Percentiles rank a stretch among this genome's conserved stretches.
Conservation (phyloP, 345 rosid genomes). For the Pistacia integerrima region DNA sequence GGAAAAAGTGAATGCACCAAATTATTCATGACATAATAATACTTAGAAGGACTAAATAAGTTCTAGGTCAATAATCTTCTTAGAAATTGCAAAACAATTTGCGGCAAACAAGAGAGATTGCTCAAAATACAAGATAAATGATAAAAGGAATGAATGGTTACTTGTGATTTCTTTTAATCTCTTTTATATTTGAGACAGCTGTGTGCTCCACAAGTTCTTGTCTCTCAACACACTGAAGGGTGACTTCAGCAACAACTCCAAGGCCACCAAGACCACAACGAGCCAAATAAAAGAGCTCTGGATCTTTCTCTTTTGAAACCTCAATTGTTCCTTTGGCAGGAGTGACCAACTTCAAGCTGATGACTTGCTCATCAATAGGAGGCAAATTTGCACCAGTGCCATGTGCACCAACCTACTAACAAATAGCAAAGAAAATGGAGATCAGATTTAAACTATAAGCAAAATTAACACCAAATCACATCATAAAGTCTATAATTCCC, state of each 20-base stretch:
- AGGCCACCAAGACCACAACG: conserved; percentile 96
- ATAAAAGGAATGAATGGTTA: conserved; percentile 31
- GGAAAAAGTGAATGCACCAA: conserved; percentile 5
- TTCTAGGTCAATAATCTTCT: conserved; percentile 3
- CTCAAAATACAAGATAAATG: not conserved
- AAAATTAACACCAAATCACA: not conserved
- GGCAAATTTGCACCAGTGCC: conserved; percentile 96
- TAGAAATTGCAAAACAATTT: not conserved
- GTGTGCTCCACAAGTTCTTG: conserved; percentile 96
- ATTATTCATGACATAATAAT: not conserved
- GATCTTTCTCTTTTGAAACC: conserved; percentile 82
- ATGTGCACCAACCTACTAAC: conserved; percentile 88
- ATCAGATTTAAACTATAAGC: not conserved
- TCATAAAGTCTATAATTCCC: not conserved
- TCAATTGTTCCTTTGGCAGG: conserved; percentile 94
- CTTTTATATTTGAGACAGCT: conserved; percentile 63
- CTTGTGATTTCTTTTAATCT: conserved; percentile 93
- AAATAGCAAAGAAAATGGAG: conserved; percentile 4
- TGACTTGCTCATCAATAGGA: conserved; percentile 93
- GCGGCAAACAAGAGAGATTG: not conserved
- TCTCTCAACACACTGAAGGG: conserved; percentile 90
- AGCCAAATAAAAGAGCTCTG: conserved; percentile 85
- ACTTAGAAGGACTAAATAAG: not conserved
- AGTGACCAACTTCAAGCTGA: conserved; percentile 90
- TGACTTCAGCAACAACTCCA: conserved; percentile 97